Evolutionary conservation across 2,329 filamentous ascomycete genomes (phyloP).

Genomic region (Colletotrichum theobromicola): DNA sequence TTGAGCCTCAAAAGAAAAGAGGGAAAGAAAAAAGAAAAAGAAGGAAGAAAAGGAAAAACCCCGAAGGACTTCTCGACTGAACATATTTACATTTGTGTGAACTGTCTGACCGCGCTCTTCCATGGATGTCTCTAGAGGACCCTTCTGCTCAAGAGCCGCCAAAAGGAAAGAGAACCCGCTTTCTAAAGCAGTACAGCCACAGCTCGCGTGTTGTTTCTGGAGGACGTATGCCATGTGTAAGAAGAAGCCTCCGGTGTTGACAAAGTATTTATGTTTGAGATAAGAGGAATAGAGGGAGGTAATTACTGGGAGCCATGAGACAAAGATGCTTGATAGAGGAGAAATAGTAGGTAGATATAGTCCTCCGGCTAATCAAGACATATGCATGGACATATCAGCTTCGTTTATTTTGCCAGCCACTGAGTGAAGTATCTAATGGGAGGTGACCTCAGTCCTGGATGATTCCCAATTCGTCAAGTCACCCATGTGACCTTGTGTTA

Average conservation of each 20-base stretch:
- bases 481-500: not conserved
- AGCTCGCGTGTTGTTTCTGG: too few species aligned
- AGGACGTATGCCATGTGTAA: too few species aligned
- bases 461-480: not conserved
- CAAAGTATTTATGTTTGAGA: too few species aligned
- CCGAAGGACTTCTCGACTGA: not conserved
- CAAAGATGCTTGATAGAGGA: too few species aligned
- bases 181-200: too few species aligned
- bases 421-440: not conserved
- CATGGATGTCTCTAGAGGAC: not conserved
- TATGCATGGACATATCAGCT: not conserved
- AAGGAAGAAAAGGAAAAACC: too few species aligned
- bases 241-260: too few species aligned
- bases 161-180: too few species aligned
- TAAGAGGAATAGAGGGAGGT: too few species aligned
- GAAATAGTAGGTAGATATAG: not conserved
- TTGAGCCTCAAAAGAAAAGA: not conserved
- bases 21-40: too few species aligned
- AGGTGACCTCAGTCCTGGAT: not conserved
- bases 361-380: fast-evolving
- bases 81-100: fast-evolving
- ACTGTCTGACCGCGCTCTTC: not conserved
- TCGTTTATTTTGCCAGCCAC: not conserved
- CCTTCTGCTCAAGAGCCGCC: too few species aligned
- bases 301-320: too few species aligned